phyloP scores from a whole-genome alignment of 2,329 filamentous ascomycete genomes.

The Cladosporium halotolerans region DNA sequence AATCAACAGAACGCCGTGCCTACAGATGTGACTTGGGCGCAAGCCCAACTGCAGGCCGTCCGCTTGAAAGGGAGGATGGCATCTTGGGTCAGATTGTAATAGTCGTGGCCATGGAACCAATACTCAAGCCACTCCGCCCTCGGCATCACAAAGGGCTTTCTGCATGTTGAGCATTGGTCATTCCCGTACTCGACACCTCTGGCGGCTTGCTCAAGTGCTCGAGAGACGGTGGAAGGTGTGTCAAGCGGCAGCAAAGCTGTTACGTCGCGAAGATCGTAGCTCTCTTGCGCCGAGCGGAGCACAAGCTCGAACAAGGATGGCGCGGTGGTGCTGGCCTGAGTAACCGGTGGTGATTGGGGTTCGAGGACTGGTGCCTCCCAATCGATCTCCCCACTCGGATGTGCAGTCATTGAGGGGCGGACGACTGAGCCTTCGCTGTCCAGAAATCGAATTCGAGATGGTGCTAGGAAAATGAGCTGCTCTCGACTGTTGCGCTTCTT shows the following conservation, averaged over 20 bases:
- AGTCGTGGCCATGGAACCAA: constrained; percentile 23
- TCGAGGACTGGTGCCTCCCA: constrained; percentile 11
- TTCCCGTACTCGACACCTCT: constrained; percentile 20
- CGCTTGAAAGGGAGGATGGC: constrained; percentile 29
- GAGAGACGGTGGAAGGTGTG: constrained; percentile 15
- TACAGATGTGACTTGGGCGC: constrained; percentile 17
- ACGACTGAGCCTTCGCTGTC: constrained; percentile 1
- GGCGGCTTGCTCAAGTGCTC: constrained; percentile 18
- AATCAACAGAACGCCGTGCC: constrained; percentile 1
- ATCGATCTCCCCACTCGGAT: constrained; percentile 7
- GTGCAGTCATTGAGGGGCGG: neutral
- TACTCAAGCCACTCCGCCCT: constrained; percentile 34
- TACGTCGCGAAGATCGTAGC: constrained; percentile 24
- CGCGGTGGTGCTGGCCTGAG: constrained; percentile 13
- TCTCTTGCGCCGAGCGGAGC: constrained; percentile 21
- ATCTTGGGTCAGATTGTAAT: constrained; percentile 23
- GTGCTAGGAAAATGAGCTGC: constrained; percentile 24
- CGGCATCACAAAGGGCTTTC: constrained; percentile 24
- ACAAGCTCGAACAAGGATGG: constrained; percentile 34
- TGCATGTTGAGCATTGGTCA: constrained; percentile 29
- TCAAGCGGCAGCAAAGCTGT: constrained; percentile 17
- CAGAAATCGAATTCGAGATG: constrained; percentile 1
- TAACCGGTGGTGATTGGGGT: neutral
- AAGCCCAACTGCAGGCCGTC: constrained; percentile 28
- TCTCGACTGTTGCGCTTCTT: constrained; percentile 31